Percentiles rank a stretch among this genome's conserved stretches.
Evolutionary conservation across 352 stramenopile species (phyloP).

Genomic region (Phytophthora ramorum): DNA sequence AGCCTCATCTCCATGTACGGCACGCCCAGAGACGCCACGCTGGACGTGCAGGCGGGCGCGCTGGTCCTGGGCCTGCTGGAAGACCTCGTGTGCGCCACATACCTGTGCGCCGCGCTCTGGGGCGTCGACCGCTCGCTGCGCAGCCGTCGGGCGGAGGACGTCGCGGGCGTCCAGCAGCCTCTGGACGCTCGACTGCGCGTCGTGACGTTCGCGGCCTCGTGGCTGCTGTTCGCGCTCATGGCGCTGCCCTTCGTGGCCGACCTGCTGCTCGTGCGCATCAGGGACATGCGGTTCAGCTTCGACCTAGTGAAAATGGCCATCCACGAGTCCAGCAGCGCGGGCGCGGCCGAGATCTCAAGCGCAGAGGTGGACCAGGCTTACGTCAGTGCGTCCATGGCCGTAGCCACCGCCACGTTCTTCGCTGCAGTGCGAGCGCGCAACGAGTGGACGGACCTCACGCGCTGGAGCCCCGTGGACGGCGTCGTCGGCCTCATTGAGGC

Average conservation of each 20-base stretch:
- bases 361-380: constrained; percentile 10
- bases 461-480: constrained; percentile 15
- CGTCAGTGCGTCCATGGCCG: neutral
- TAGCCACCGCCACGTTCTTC: constrained; percentile 20
- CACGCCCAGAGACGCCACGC: constrained; percentile 17
- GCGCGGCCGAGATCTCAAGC: constrained; percentile 29
- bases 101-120: constrained; percentile 33
- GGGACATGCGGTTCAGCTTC: constrained; percentile 42
- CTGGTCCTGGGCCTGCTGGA: constrained; percentile 28
- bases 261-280: constrained; percentile 35
- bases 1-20: constrained; percentile 40
- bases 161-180: neutral
- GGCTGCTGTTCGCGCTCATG: constrained; percentile 29
- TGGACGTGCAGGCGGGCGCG: constrained; percentile 18
- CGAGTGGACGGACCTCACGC: constrained; percentile 20
- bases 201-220: constrained; percentile 11
- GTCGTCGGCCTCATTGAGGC: neutral
- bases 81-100: constrained; percentile 43
- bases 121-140: constrained; percentile 15
- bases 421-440: constrained; percentile 9
- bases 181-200: neutral
- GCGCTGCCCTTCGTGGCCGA: constrained; percentile 39
- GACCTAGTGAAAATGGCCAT: constrained; percentile 45
- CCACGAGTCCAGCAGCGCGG: constrained; percentile 32
- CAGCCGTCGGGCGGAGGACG: neutral